phyloP scores from a whole-genome alignment of 169 alveolate species.

The Plasmodium knowlesi region DNA sequence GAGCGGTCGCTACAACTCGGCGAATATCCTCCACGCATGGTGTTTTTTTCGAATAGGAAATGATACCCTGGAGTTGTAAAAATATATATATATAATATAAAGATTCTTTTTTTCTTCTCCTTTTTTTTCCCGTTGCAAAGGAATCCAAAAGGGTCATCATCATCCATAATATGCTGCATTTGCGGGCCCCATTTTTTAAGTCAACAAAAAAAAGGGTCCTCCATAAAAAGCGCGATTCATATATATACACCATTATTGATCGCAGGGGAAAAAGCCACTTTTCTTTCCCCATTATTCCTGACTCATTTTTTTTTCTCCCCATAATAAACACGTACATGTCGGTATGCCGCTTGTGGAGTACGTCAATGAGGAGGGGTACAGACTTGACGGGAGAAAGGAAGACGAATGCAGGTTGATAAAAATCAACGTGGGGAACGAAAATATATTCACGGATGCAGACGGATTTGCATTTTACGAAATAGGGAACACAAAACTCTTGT shows the following conservation, averaged over 20 bases:
- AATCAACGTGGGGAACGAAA: slow-evolving; percentile 78
- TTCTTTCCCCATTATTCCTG: neutral
- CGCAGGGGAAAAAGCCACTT: neutral
- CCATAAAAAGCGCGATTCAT: neutral
- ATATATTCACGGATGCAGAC: slow-evolving; percentile 63
- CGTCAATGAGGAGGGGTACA: slow-evolving; percentile 82
- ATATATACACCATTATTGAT: neutral
- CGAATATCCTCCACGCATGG: neutral
- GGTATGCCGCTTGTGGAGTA: slow-evolving; percentile 76
- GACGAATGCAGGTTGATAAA: slow-evolving; percentile 80
- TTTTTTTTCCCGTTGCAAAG: neutral
- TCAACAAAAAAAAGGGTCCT: neutral
- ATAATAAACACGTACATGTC: neutral
- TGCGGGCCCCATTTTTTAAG: neutral
- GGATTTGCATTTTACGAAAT: slow-evolving; percentile 68
- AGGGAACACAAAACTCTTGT: slow-evolving; percentile 68
- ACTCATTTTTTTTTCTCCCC: neutral
- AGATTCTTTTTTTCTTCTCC: neutral
- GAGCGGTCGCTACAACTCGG: neutral
- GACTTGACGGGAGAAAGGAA: slow-evolving; percentile 84
- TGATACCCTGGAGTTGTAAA: neutral
- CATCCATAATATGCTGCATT: neutral
- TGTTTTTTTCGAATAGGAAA: neutral
- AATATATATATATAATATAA: neutral
- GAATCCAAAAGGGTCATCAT: neutral